Percentiles rank a stretch among this genome's conserved stretches.
Conservation (phyloP, 148 eudicot species). For the Rhododendron griersonianum region DNA sequence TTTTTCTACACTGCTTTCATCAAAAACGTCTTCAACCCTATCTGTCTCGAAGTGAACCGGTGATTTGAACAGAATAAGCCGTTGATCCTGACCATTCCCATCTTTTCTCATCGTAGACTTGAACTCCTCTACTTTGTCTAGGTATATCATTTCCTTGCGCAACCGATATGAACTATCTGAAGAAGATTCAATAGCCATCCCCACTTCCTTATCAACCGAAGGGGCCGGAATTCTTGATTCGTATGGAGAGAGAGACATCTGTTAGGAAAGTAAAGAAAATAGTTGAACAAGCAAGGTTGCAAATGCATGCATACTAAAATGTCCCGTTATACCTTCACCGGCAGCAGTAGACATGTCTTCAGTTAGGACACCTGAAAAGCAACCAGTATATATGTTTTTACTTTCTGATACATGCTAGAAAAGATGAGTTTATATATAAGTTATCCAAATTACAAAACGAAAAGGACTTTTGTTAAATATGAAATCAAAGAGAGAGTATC, state of each 20-base stretch:
- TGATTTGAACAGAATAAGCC: constrained; percentile 56
- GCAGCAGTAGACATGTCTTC: not conserved
- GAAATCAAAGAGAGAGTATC: not conserved
- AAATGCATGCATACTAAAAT: not conserved
- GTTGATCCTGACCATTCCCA: constrained; percentile 31
- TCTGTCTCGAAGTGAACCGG: not conserved
- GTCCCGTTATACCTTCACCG: not conserved
- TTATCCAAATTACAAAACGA: not conserved
- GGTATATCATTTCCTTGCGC: constrained; percentile 32
- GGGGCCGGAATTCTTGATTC: not conserved
- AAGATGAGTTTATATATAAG: not conserved
- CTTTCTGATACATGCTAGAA: not conserved
- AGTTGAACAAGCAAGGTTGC: not conserved
- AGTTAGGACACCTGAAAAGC: not conserved
- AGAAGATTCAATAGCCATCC: constrained; percentile 15
- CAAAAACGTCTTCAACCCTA: not conserved
- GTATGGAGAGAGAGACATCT: not conserved
- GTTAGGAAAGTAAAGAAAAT: not conserved
- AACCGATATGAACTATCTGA: constrained; percentile 21
- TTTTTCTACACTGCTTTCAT: not conserved
- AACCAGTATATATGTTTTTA: not conserved
- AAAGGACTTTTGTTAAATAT: not conserved
- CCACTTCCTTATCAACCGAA: not conserved
- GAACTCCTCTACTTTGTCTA: constrained; percentile 61
- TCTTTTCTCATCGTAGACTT: constrained; percentile 28